Conservation (phyloP, 257 asterid species). For the Perilla frutescens region DNA sequence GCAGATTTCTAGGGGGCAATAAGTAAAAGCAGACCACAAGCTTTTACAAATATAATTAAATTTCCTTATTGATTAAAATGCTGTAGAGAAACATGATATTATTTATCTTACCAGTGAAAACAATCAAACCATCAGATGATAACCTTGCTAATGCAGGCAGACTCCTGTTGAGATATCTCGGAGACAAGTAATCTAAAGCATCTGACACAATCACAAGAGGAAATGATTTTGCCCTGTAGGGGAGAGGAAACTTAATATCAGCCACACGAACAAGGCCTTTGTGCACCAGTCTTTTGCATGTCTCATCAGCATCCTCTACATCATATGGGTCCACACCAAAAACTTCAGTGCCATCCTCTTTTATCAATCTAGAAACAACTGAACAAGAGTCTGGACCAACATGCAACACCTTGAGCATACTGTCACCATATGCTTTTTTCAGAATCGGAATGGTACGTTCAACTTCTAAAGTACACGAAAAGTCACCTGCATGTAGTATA, state of each 20-base stretch:
- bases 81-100: conserved; percentile 8
- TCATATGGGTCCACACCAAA: conserved; percentile 65
- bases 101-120: conserved; percentile 52
- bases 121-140: conserved; percentile 53
- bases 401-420: conserved; percentile 60
- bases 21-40: conserved; percentile 15
- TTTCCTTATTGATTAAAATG: not conserved
- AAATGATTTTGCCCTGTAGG: conserved; percentile 56
- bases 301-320: conserved; percentile 47
- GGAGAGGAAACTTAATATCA: conserved; percentile 61
- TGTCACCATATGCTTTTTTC: conserved; percentile 52
- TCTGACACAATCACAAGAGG: conserved; percentile 58
- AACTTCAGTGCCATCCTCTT: conserved; percentile 53
- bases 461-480: conserved; percentile 54
- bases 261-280: conserved; percentile 59
- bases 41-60: not conserved
- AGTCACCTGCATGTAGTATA: conserved; percentile 47
- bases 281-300: conserved; percentile 55
- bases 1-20: not conserved
- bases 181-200: conserved; percentile 65
- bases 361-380: conserved; percentile 48
- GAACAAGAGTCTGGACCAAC: conserved; percentile 65
- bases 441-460: conserved; percentile 54
- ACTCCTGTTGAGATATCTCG: conserved; percentile 56
- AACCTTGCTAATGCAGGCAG: conserved; percentile 60